Evolutionary conservation across 176 grass and related monocot species (phyloP).

Genomic region (Oryza coarctata): DNA sequence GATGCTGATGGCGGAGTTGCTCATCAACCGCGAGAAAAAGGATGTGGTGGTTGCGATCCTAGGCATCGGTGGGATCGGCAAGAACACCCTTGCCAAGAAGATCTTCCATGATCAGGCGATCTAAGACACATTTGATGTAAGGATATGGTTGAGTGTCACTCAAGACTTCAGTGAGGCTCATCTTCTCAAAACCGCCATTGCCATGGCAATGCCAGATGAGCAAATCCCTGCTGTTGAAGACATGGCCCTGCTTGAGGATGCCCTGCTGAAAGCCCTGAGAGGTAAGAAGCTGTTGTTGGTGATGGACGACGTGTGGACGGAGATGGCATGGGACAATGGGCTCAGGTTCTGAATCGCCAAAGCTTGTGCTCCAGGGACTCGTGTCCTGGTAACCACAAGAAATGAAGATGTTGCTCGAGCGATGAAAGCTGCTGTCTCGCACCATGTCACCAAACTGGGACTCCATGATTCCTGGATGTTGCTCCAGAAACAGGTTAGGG

Average conservation of each 20-base stretch:
- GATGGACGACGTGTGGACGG: slow-evolving; percentile 38
- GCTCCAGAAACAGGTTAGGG: too few relatives aligned
- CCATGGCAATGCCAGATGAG: too few relatives aligned
- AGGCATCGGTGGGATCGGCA: slow-evolving; percentile 30
- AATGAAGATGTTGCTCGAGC: background rate
- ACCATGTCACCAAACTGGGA: too few relatives aligned
- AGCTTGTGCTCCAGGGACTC: background rate
- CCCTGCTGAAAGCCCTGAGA: background rate
- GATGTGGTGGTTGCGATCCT: slow-evolving; percentile 14
- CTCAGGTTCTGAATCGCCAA: background rate
- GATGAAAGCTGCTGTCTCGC: background rate
- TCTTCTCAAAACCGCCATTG: too few relatives aligned
- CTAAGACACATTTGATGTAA: too few relatives aligned
- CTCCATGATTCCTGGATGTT: too few relatives aligned
- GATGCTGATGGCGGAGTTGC: background rate
- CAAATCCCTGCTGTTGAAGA: too few relatives aligned
- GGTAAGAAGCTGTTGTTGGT: slow-evolving; percentile 30
- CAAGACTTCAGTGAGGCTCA: too few relatives aligned
- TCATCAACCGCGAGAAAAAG: too few relatives aligned
- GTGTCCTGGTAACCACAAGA: slow-evolving; percentile 34
- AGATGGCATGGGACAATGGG: background rate
- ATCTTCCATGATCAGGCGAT: slow-evolving; percentile 14
- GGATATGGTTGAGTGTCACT: too few relatives aligned
- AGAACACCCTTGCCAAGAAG: slow-evolving; percentile 33
- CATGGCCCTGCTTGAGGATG: too few relatives aligned